These are phyloP conservation scores for Melanopsichium pennsylvanicum DNA, from an alignment of 1,284 basidiomycete genomes.

Conservation along the genomic window DNA sequence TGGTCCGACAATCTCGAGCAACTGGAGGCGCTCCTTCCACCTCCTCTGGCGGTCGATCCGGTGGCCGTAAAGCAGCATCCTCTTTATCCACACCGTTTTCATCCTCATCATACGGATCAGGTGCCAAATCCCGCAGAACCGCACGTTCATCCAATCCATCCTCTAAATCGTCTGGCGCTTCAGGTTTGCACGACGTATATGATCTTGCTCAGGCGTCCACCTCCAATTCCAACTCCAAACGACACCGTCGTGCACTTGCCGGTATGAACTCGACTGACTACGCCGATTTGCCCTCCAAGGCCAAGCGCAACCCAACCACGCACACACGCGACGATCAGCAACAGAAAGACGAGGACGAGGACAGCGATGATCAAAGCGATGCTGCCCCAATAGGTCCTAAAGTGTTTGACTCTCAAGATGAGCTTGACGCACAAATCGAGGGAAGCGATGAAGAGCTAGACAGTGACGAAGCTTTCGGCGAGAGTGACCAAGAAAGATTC, in stretches of 20 bases:
- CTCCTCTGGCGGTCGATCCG: conserved; percentile 11
- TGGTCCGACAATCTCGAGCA: too few relatives aligned
- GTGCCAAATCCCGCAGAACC: conserved; percentile 8
- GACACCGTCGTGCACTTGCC: conserved; percentile 18
- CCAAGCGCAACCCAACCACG: conserved; percentile 22
- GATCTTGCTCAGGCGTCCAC: conserved; percentile 32
- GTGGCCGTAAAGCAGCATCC: not conserved
- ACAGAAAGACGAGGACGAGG: conserved; percentile 20
- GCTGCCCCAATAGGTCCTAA: conserved; percentile 37
- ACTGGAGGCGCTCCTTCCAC: conserved; percentile 3
- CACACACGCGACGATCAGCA: conserved; percentile 8
- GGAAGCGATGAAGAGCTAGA: conserved; percentile 64
- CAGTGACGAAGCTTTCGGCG: conserved; percentile 63
- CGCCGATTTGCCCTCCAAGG: conserved; percentile 29
- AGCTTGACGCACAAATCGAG: conserved; percentile 43
- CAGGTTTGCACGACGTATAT: conserved; percentile 25
- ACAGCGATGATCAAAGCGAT: conserved; percentile 9
- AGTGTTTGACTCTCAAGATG: conserved; percentile 55
- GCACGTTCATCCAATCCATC: conserved; percentile 7
- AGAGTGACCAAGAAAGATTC: conserved; percentile 60
- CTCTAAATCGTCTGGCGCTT: conserved; percentile 1
- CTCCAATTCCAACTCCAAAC: conserved; percentile 22
- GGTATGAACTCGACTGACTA: conserved; percentile 34
- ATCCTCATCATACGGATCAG: conserved; percentile 19
- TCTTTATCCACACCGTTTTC: conserved; percentile 18